These are phyloP conservation scores for Fusarium guadeloupense DNA, from an alignment of 2,329 filamentous ascomycete genomes.

Conservation along the genomic window DNA sequence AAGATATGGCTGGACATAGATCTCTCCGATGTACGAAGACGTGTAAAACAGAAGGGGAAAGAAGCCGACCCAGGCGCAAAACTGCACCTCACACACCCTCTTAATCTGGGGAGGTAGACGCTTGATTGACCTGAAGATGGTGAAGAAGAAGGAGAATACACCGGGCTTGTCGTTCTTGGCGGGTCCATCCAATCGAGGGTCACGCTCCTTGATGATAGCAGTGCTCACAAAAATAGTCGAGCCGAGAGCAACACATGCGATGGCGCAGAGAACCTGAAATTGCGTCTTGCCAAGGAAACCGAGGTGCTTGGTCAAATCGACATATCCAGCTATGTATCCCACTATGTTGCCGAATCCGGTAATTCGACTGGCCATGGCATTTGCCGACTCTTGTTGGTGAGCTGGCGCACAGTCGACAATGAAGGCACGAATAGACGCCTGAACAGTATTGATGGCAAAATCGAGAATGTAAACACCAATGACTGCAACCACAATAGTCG, in stretches of 20 bases:
- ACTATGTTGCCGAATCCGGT: constrained; percentile 90
- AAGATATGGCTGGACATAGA: constrained; percentile 87
- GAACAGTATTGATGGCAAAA: constrained; percentile 96
- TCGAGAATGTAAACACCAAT: constrained; percentile 90
- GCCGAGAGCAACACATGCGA: constrained; percentile 79
- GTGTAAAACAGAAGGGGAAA: constrained; percentile 97
- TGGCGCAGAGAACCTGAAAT: constrained; percentile 90
- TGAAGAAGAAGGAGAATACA: constrained; percentile 79
- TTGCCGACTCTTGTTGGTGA: constrained; percentile 92
- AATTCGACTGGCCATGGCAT: constrained; percentile 91
- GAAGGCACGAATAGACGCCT: constrained; percentile 90
- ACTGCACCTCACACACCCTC: constrained; percentile 82
- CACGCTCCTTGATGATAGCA: constrained; percentile 75
- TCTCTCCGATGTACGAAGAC: constrained; percentile 91
- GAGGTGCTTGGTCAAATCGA: constrained; percentile 77
- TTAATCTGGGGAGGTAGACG: constrained; percentile 83
- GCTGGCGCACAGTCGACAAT: constrained; percentile 93
- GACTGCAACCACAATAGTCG: constrained; percentile 81
- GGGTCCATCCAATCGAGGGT: constrained; percentile 77
- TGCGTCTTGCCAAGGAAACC: constrained; percentile 87
- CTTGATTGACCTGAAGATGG: constrained; percentile 79
- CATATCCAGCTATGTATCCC: constrained; percentile 87
- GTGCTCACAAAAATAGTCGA: constrained; percentile 77
- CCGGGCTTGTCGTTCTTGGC: constrained; percentile 69
- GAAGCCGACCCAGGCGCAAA: constrained; percentile 93